Percentiles rank a stretch among this genome's conserved stretches.
These are phyloP conservation scores for Rutidosis leptorrhynchoides DNA, from an alignment of 129 eudicot species.

Conservation along the genomic window DNA sequence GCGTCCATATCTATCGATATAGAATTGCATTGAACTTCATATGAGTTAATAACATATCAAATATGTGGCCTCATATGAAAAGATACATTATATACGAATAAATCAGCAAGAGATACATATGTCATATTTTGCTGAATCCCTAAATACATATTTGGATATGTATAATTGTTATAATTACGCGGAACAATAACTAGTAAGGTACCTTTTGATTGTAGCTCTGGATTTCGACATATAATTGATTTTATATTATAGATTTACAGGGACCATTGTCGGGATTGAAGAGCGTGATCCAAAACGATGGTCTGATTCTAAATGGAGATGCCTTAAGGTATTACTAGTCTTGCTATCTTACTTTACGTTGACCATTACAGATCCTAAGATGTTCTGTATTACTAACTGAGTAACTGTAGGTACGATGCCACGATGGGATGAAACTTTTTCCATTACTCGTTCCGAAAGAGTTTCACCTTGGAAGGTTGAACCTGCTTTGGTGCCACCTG, in stretches of 20 bases:
- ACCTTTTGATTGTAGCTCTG: neutral
- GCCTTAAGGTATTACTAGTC: constrained; percentile 59
- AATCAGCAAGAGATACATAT: no score
- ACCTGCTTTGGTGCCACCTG: constrained; percentile 84
- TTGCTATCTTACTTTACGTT: constrained; percentile 4
- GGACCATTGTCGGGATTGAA: constrained; percentile 86
- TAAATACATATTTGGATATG: no score
- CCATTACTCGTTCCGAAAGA: constrained; percentile 84
- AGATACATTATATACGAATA: no score
- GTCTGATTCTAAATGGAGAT: constrained; percentile 92
- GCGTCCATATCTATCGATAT: no score
- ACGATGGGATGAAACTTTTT: constrained; percentile 92
- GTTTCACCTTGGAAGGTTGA: constrained; percentile 98
- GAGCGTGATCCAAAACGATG: constrained; percentile 71
- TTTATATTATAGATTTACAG: constrained; percentile 62
- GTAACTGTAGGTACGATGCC: constrained; percentile 50
- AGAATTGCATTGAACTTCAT: no score
- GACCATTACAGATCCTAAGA: neutral
- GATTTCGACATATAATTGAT: constrained; percentile 4
- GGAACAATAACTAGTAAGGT: no score
- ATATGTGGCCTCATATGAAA: no score
- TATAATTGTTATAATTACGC: no score
- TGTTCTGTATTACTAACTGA: neutral
- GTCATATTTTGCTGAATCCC: no score
- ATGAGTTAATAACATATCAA: no score